phyloP scores from a whole-genome alignment of 305 asterid species.

The Withania somnifera region DNA sequence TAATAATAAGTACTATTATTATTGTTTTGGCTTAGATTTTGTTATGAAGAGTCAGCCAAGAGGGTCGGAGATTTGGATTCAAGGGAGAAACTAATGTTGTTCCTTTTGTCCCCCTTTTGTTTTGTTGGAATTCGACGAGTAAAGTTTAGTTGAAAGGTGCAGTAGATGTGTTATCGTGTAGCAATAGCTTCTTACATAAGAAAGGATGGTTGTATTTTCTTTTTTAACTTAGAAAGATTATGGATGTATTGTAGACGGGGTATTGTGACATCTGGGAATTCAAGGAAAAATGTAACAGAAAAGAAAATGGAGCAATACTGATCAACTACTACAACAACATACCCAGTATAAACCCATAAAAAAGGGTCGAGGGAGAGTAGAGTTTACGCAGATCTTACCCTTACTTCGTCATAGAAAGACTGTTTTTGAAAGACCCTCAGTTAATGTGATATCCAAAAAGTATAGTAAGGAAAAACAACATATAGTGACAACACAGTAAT shows the following conservation, averaged over 20 bases:
- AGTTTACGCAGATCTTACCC: too few relatives aligned
- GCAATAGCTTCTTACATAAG: background rate
- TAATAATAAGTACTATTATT: too few relatives aligned
- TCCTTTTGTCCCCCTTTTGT: background rate
- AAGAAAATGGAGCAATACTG: background rate
- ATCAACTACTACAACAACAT: too few relatives aligned
- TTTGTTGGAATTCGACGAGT: background rate
- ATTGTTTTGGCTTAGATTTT: background rate
- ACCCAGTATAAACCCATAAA: too few relatives aligned
- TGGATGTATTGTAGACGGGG: background rate
- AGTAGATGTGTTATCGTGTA: background rate
- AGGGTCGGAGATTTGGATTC: background rate
- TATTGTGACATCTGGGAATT: background rate
- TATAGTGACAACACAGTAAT: too few relatives aligned
- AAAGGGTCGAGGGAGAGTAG: too few relatives aligned
- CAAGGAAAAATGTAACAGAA: background rate
- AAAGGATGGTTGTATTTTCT: background rate
- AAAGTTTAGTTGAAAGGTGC: background rate
- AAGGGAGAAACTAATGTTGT: background rate
- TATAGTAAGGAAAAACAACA: too few relatives aligned
- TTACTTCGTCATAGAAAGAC: too few relatives aligned
- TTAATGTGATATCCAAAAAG: too few relatives aligned
- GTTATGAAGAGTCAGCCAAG: background rate
- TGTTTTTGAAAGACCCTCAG: too few relatives aligned
- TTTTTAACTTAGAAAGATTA: background rate